Conservation (phyloP, 2,329 filamentous ascomycete genomes). For the Aspergillus sp. region DNA sequence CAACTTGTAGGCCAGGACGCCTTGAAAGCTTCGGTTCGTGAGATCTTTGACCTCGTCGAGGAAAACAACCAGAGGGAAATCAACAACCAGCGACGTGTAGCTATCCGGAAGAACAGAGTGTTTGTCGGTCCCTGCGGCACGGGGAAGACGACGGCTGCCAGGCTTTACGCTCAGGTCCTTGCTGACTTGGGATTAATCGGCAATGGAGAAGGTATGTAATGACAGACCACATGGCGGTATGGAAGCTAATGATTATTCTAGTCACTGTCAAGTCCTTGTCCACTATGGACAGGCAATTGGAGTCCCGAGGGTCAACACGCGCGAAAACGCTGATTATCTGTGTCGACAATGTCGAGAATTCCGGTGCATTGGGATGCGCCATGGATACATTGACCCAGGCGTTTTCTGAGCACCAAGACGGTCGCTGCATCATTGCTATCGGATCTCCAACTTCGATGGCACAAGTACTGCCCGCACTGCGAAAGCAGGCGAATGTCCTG, state of each 20-base stretch:
- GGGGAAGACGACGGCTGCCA: conserved; percentile 21
- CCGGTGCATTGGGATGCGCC: background rate
- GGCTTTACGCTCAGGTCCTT: conserved; percentile 18
- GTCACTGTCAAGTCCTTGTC: conserved; percentile 7
- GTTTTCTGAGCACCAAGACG: conserved; percentile 3
- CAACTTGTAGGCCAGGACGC: conserved; percentile 17
- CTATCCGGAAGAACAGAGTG: conserved; percentile 16
- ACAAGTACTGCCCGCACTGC: conserved; percentile 14
- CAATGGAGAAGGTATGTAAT: conserved; percentile 11
- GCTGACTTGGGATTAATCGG: conserved; percentile 17
- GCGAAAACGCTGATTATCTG: background rate
- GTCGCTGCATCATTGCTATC: conserved; percentile 16
- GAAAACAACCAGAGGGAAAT: conserved; percentile 20
- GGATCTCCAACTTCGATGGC: conserved; percentile 11
- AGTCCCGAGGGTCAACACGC: conserved; percentile 16
- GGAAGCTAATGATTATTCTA: background rate
- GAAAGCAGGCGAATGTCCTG: conserved; percentile 2
- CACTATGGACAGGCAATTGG: conserved; percentile 1
- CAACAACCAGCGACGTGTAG: conserved; percentile 16
- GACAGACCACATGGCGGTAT: background rate
- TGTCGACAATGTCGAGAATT: background rate
- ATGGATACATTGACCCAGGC: conserved; percentile 8
- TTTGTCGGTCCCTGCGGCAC: conserved; percentile 20
- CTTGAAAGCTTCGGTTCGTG: conserved; percentile 15
- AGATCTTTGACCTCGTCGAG: conserved; percentile 15